phyloP scores from a whole-genome alignment of 306 rosid genomes.

The Acacia melanoxylon region DNA sequence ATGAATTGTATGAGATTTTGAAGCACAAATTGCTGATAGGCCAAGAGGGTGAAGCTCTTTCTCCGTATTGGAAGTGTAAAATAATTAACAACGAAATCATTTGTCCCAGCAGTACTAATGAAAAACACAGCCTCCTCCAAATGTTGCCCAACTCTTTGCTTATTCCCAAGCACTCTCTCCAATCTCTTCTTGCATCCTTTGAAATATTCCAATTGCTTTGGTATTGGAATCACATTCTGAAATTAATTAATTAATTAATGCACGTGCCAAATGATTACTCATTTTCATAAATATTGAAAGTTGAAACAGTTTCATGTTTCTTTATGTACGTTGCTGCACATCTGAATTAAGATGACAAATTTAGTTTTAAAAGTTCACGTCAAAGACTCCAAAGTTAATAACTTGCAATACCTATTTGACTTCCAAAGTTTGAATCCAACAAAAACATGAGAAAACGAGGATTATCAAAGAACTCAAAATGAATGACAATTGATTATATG shows the following conservation, averaged over 20 bases:
- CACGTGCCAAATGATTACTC: not conserved
- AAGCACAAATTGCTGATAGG: conserved; percentile 52
- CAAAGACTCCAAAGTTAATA: too few relatives aligned
- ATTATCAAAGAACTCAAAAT: not conserved
- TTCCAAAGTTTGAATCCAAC: not conserved
- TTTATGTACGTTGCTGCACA: not conserved
- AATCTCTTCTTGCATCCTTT: conserved; percentile 56
- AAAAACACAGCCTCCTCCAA: conserved; percentile 51
- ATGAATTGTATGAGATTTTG: conserved; percentile 29
- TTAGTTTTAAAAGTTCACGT: not conserved
- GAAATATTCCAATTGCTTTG: conserved; percentile 57
- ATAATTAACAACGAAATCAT: conserved; percentile 70
- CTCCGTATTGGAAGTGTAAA: conserved; percentile 54
- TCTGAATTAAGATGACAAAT: not conserved
- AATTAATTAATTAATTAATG: not conserved
- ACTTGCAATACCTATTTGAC: too few relatives aligned
- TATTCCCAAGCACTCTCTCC: conserved; percentile 47
- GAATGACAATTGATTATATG: not conserved
- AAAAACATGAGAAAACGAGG: not conserved
- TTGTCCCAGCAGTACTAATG: conserved; percentile 69
- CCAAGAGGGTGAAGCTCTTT: conserved; percentile 21
- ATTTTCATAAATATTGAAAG: not conserved
- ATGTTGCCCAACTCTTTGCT: conserved; percentile 35
- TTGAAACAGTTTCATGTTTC: not conserved
- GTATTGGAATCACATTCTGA: conserved; percentile 63